Percentiles rank a stretch among this genome's conserved stretches.
Evolutionary conservation across 148 eudicot species (phyloP).

Genomic region (Tetragonia tetragonoides): DNA sequence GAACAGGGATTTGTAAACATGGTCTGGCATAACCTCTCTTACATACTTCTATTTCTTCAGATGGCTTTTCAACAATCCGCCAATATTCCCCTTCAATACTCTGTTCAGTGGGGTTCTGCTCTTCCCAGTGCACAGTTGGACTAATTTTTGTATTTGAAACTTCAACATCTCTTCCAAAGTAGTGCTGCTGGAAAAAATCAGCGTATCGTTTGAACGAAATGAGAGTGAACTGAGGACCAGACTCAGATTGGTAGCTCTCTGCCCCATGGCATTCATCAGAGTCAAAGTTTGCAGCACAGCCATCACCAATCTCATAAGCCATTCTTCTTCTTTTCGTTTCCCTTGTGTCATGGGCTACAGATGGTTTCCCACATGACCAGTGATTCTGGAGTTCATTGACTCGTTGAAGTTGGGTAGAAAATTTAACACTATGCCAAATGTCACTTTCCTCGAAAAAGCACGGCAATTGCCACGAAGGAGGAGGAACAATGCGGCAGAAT

Average conservation of each 20-base stretch:
- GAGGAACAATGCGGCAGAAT: slow-evolving; percentile 80
- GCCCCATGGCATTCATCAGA: slow-evolving; percentile 19
- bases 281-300: slow-evolving; percentile 25
- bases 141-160: slow-evolving; percentile 20
- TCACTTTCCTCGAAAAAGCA: slow-evolving; percentile 45
- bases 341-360: slow-evolving; percentile 27
- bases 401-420: slow-evolving; percentile 46
- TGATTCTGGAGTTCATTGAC: slow-evolving; percentile 39
- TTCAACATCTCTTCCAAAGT: slow-evolving; percentile 40
- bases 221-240: slow-evolving; percentile 56
- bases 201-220: slow-evolving; percentile 63
- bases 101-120: slow-evolving; percentile 39
- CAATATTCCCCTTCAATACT: slow-evolving; percentile 79
- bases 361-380: slow-evolving; percentile 26
- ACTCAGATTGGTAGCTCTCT: slow-evolving; percentile 34
- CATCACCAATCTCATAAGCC: slow-evolving; percentile 31
- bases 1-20: not conserved
- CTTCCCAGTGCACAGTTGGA: slow-evolving; percentile 15
- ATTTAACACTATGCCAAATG: slow-evolving; percentile 40
- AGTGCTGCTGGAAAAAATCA: slow-evolving; percentile 52
- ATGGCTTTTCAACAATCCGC: slow-evolving; percentile 67
- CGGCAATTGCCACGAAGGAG: slow-evolving; percentile 73
- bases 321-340: slow-evolving; percentile 39
- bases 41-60: slow-evolving; percentile 71
- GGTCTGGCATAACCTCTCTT: slow-evolving; percentile 10